Conservation (phyloP, 176 grass and related monocot species). For the Lolium multiflorum region DNA sequence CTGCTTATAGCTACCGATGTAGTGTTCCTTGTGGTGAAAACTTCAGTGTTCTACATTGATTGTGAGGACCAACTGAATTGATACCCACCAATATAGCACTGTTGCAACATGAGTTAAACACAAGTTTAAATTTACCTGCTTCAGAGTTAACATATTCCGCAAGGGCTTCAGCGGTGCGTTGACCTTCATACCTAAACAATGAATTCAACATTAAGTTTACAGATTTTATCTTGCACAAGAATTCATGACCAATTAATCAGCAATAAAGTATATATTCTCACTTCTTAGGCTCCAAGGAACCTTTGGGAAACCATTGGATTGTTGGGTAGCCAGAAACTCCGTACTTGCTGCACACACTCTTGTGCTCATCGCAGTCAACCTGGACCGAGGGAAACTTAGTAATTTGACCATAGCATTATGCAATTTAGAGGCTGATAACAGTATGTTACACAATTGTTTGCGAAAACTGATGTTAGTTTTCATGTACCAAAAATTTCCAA, state of each 20-base stretch:
- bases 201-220: slow-evolving; percentile 2
- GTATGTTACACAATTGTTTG: not conserved
- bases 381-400: slow-evolving; percentile 36
- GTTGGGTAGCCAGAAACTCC: slow-evolving; percentile 96
- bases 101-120: slow-evolving; percentile 19
- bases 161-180: slow-evolving; percentile 77
- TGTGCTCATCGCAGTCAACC: slow-evolving; percentile 98
- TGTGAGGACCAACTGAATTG: not conserved
- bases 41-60: not conserved
- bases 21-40: not conserved
- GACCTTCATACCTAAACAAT: slow-evolving; percentile 82
- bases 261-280: slow-evolving; percentile 45
- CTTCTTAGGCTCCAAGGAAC: slow-evolving; percentile 95
- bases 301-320: slow-evolving; percentile 97
- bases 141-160: slow-evolving; percentile 89
- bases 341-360: slow-evolving; percentile 94
- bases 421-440: slow-evolving; percentile 1
- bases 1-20: not conserved
- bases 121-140: slow-evolving; percentile 77
- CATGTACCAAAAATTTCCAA: not conserved
- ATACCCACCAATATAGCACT: not conserved
- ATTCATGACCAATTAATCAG: not conserved
- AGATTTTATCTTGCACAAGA: slow-evolving; percentile 7
- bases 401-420: not conserved
- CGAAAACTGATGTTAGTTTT: not conserved